Conservation (phyloP, 208 protist species). For the Wallacemonas rigidus region DNA sequence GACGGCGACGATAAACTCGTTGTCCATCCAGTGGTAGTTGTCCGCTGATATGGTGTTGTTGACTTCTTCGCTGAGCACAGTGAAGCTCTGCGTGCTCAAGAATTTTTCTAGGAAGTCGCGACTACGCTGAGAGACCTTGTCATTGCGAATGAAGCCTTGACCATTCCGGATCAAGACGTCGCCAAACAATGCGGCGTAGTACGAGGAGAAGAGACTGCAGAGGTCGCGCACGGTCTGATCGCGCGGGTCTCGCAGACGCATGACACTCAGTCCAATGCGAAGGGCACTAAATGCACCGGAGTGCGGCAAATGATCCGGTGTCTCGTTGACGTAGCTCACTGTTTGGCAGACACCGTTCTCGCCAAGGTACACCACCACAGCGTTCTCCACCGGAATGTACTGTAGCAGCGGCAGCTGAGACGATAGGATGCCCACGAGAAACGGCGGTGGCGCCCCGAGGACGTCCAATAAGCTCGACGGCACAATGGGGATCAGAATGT, state of each 20-base stretch:
- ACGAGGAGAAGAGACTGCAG: slow-evolving; percentile 78
- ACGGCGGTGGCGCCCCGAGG: slow-evolving; percentile 74
- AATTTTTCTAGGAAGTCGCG: slow-evolving; percentile 58
- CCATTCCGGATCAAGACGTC: slow-evolving; percentile 53
- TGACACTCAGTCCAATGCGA: slow-evolving; percentile 55
- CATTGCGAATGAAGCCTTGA: slow-evolving; percentile 29
- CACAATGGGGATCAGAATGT: slow-evolving; percentile 82
- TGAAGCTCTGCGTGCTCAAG: slow-evolving; percentile 69
- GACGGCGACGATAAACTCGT: slow-evolving; percentile 84
- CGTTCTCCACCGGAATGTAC: slow-evolving; percentile 48
- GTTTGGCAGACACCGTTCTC: slow-evolving; percentile 50
- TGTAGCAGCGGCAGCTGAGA: slow-evolving; percentile 61
- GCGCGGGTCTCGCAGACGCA: slow-evolving; percentile 52
- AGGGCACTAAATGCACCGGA: slow-evolving; percentile 68
- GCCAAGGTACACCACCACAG: slow-evolving; percentile 61
- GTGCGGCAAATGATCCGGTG: slow-evolving; percentile 51
- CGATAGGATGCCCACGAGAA: slow-evolving; percentile 71
- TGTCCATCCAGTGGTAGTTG: slow-evolving; percentile 74
- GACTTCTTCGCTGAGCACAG: slow-evolving; percentile 56
- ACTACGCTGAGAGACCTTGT: slow-evolving; percentile 19
- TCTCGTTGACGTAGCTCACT: slow-evolving; percentile 63
- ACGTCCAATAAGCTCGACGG: slow-evolving; percentile 66
- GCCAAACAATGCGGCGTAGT: slow-evolving; percentile 77
- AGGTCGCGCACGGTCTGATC: slow-evolving; percentile 70
- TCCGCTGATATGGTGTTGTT: slow-evolving; percentile 44